phyloP scores from a whole-genome alignment of 495 filamentous ascomycete species.

The Aspergillus ostianus region DNA sequence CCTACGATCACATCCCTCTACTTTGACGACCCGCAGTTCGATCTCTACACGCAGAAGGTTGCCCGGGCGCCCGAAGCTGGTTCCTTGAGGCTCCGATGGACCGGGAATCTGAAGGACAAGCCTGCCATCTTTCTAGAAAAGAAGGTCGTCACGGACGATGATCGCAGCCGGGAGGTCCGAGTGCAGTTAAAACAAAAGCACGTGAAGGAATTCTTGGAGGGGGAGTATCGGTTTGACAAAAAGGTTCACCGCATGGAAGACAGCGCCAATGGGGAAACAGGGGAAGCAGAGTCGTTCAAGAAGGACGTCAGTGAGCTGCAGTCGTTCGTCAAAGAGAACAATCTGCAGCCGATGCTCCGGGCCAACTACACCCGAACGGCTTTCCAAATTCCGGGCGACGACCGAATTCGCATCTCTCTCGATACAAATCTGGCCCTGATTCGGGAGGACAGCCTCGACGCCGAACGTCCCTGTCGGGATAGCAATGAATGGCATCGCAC shows the following conservation, averaged over 20 bases:
- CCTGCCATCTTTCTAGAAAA: constrained; percentile 84
- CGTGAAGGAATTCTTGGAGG: constrained; percentile 80
- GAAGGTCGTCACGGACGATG: constrained; percentile 76
- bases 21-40: constrained; percentile 85
- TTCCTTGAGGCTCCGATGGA: constrained; percentile 88
- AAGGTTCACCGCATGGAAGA: constrained; percentile 76
- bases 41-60: constrained; percentile 82
- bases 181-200: constrained; percentile 93
- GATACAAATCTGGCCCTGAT: constrained; percentile 93
- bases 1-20: constrained; percentile 94
- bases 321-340: constrained; percentile 70
- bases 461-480: constrained; percentile 80
- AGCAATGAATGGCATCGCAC: constrained; percentile 84
- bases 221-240: constrained; percentile 91
- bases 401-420: constrained; percentile 85
- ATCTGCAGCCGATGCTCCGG: constrained; percentile 80
- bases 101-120: constrained; percentile 73
- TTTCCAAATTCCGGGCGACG: constrained; percentile 93
- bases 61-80: constrained; percentile 71
- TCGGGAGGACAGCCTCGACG: constrained; percentile 84
- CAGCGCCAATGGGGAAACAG: constrained; percentile 61
- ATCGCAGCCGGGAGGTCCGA: constrained; percentile 69
- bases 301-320: constrained; percentile 75
- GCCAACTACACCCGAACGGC: constrained; percentile 94
- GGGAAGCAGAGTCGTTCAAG: constrained; percentile 55